Base-by-base conservation (phyloP, 306 rosid species). In the Vigna nakashimae region DNA sequence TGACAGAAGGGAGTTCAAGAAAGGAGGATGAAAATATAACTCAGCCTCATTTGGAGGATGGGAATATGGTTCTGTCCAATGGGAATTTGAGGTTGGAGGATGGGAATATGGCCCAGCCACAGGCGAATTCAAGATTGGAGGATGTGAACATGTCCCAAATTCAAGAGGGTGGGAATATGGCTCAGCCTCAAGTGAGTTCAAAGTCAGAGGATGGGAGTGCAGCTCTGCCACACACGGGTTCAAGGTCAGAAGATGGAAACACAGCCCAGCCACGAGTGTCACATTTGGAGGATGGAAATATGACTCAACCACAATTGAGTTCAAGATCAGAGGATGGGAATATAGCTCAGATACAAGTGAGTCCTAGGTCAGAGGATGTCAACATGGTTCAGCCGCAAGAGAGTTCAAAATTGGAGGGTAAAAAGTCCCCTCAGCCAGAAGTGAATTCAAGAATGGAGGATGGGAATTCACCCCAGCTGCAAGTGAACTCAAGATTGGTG, bases 251-350 rank as follows among this genome's bases (percentile, higher is more conserved):
- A 16, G 73, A 64, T 4, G 69, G 12, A 4, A 46, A 20, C 55
- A 43, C 0, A 14, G 4, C 69, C 12, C 49, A 24, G 57, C 58
- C 32, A 0, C 49, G 28, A 52, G n/a, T n/a, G 50, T 73, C 65
- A 42, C 59, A n/a, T n/a, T n/a, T n/a, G n/a, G n/a, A 53, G 18
- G 45, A 51, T 1, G 16, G 17, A 16, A 58, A 53, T 34, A 10
- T 0, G 16, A 14, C 76, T 32, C 80, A 46, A 55, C 84, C 5
- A 4, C 75, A 16, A 20, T 46, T 5, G 6, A 17, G 14, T 56
- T 56, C 64, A 56, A 56, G 15, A 10, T 56, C 46, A n/a, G 84
- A 80, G 14, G 84, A 46, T 43, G 36, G 9, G 3, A 57, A 36
- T 74, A 32, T 0, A 7, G 12, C 75, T 73, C 69, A 43, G 63